A percentile compares a stretch with the other conserved stretches of the same genome.
Evolutionary conservation across 2,329 filamentous ascomycete species (phyloP).

Genomic region (Xylariaceae sp.): DNA sequence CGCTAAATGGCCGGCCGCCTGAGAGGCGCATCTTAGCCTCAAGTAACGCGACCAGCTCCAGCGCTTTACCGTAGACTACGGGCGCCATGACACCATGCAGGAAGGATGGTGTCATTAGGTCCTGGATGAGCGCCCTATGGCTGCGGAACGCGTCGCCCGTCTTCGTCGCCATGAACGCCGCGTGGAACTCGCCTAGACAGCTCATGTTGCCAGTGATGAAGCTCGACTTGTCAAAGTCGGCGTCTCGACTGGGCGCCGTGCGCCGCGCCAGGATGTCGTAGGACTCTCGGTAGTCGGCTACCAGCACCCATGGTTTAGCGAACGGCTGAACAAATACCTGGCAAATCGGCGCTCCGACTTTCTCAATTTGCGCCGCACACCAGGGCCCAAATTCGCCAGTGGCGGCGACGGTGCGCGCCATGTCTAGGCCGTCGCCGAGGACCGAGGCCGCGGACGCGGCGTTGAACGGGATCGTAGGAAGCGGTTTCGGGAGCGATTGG

Average conservation of each 20-base stretch:
- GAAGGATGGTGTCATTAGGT: constrained; percentile 47
- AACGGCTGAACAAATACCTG: constrained; percentile 46
- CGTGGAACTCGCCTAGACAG: constrained; percentile 37
- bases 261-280: constrained; percentile 44
- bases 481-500: constrained; percentile 11
- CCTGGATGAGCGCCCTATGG: constrained; percentile 36
- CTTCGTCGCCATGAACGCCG: constrained; percentile 37
- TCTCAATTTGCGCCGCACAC: constrained; percentile 6
- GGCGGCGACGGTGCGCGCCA: background rate
- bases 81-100: constrained; percentile 42
- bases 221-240: constrained; percentile 42
- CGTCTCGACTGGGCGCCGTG: background rate
- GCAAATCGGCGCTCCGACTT: constrained; percentile 34
- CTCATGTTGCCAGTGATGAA: constrained; percentile 31
- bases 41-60: constrained; percentile 35
- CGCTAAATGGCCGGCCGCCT: constrained; percentile 40
- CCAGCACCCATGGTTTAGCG: constrained; percentile 39
- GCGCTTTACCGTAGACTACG: constrained; percentile 34
- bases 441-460: background rate
- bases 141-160: constrained; percentile 34
- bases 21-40: constrained; percentile 36
- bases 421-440: constrained; percentile 20
- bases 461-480: constrained; percentile 28
- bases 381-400: constrained; percentile 15
- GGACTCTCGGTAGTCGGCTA: constrained; percentile 43